Base-by-base conservation (phyloP, 1,284 basidiomycete genomes). In the Ustilago esculenta region DNA sequence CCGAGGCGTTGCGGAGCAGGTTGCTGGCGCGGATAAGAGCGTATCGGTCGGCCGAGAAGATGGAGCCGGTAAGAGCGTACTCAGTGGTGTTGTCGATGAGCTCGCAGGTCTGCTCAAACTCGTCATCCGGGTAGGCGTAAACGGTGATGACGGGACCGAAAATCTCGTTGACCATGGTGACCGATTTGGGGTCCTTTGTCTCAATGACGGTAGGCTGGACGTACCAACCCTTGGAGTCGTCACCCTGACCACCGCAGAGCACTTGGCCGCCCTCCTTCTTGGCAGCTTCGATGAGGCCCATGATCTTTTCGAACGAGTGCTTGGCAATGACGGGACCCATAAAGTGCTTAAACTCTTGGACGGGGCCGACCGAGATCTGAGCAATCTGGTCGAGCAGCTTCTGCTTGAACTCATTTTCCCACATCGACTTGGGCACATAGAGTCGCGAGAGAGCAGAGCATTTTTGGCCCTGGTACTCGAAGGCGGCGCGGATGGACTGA, bases 381-480 rank as follows among this genome's bases (percentile, higher is more conserved):
- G 88, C 86, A 49, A 90, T 86, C 82, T 95, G 90, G 32, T 84
- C 81, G 61, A 92, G 83, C 42, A 97, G 84, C 80, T 87, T 86
- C 43, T 92, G 88, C 83, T 91, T 91, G 87, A 98, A 97, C 40
- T 92, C 92, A 42, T 85, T 85, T 54, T 89, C 86, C 96, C 95
- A 98, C 45, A 92, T 82, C 4, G 91, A 92, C 39, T 87, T 85
- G 36, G 96, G 89, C 14, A 98, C 92, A 83, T 98, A 99, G 35
- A 92, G 82, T 45, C 95, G 87, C 5, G 93, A 94, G 25, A 96
- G 87, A 4, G 96, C 95, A 29, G 92, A 95, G 84, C 95, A 99
- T 84, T 99, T 98, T 82, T 98, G 96, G 42, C 92, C 94, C 85
- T 94, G 93, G 84, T 98, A 99, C 84, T 99, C 95, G 83, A 97